These are phyloP conservation scores for Tylopilus sp. DNA, from an alignment of 1,284 basidiomycete species.

Conservation along the genomic window DNA sequence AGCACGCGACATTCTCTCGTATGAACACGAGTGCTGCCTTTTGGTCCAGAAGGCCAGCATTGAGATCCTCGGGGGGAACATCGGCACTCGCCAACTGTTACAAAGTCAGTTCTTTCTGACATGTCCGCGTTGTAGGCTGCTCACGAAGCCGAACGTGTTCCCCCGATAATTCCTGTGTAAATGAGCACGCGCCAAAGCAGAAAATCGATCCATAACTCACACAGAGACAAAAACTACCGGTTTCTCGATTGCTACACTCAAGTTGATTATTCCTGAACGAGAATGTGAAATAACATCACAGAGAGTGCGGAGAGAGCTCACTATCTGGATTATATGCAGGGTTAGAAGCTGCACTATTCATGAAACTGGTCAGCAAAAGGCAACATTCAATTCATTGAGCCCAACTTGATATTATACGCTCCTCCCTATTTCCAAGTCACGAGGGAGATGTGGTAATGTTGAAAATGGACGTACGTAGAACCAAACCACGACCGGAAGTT, in stretches of 20 bases:
- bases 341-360: too few relatives aligned
- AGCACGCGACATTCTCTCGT: conserved; percentile 55
- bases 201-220: too few relatives aligned
- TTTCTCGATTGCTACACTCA: conserved; percentile 13
- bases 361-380: too few relatives aligned
- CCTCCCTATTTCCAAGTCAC: conserved; percentile 18
- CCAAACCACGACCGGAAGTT: conserved; percentile 24
- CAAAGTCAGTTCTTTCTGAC: not conserved
- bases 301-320: too few relatives aligned
- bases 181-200: too few relatives aligned
- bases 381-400: too few relatives aligned
- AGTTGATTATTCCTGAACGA: conserved; percentile 17
- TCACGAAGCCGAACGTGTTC: conserved; percentile 21
- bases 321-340: too few relatives aligned
- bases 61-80: conserved; percentile 48
- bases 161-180: conserved; percentile 15
- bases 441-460: not conserved
- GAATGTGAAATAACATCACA: too few relatives aligned
- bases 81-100: conserved; percentile 47
- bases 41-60: conserved; percentile 57
- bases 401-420: conserved; percentile 15
- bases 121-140: too few relatives aligned
- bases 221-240: conserved; percentile 21
- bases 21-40: conserved; percentile 55
- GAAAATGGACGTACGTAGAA: conserved; percentile 15